A percentile compares a stretch with the other conserved stretches of the same genome.
Evolutionary conservation across 1,284 basidiomycete genomes (phyloP).

Genomic region (Apiotrichum akiyoshidainum): DNA sequence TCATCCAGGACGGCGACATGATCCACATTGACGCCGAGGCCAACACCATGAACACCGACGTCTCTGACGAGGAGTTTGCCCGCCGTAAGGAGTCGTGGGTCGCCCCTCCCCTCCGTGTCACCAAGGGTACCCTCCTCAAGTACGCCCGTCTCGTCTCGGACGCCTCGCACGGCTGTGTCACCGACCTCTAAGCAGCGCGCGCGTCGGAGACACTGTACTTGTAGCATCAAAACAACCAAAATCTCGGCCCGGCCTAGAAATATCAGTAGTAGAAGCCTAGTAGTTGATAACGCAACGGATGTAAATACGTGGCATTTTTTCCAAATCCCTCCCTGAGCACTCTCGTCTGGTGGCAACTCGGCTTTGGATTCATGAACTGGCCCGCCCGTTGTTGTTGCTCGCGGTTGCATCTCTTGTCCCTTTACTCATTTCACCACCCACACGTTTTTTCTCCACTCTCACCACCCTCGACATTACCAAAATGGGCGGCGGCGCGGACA

Average conservation of each 20-base stretch:
- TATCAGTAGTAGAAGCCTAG: constrained; percentile 7
- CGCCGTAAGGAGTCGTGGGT: constrained; percentile 70
- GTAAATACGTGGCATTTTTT: constrained; percentile 10
- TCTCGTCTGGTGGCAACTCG: background rate
- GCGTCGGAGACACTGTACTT: background rate
- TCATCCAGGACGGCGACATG: constrained; percentile 86
- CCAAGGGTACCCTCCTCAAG: constrained; percentile 80
- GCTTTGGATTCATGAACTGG: background rate
- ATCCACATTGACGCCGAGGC: constrained; percentile 76
- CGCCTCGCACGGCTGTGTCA: constrained; percentile 54
- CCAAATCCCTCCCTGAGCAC: background rate
- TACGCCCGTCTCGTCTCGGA: constrained; percentile 80
- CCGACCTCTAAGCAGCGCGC: constrained; percentile 22
- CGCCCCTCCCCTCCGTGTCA: constrained; percentile 79
- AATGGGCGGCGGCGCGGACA: constrained; percentile 57
- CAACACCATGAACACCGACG: constrained; percentile 75
- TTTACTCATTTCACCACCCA: background rate
- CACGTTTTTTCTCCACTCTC: background rate
- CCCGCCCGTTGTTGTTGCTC: too few species aligned
- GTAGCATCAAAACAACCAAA: background rate
- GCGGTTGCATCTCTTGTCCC: too few species aligned
- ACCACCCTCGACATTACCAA: background rate
- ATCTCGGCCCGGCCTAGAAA: background rate
- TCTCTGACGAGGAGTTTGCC: constrained; percentile 73
- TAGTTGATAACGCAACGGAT: too few species aligned